Evolutionary conservation across 139 green algal species (phyloP).

Genomic region (Chlamydomonas incerta): DNA sequence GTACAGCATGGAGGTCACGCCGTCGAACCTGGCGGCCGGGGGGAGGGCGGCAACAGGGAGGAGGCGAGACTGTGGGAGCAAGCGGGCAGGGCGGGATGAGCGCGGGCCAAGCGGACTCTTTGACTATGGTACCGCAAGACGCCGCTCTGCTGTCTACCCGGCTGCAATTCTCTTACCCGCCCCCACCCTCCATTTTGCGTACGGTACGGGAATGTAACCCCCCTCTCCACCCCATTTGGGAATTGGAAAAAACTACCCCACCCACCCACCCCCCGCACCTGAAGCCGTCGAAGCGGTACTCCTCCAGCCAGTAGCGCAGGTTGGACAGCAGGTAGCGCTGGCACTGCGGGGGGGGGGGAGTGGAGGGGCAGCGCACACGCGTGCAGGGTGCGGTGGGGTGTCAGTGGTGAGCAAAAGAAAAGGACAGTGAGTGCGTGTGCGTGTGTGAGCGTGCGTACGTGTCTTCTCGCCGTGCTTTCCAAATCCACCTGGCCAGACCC

Average conservation of each 20-base stretch:
- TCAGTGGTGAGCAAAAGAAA: no score
- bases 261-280: conserved; percentile 23
- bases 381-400: not conserved
- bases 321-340: conserved; percentile 96
- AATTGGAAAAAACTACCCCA: no score
- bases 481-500: no score
- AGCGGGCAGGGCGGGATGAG: no score
- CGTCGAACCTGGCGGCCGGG: conserved; percentile 86
- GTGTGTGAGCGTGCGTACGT: not conserved
- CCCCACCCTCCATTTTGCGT: no score
- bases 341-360: conserved; percentile 74
- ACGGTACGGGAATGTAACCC: no score
- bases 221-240: no score
- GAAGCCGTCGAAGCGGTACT: conserved; percentile 89
- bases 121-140: no score
- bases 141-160: no score
- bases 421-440: not conserved
- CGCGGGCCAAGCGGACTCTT: no score
- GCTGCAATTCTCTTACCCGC: no score
- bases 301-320: conserved; percentile 95
- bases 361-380: conserved; percentile 22
- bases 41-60: not conserved
- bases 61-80: not conserved
- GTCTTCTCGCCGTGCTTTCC: no score
- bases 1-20: conserved; percentile 98